Percentiles rank a stretch among this genome's conserved stretches.
Conservation (phyloP, 2,329 filamentous ascomycete species). For the Aspergillus floridensis region DNA sequence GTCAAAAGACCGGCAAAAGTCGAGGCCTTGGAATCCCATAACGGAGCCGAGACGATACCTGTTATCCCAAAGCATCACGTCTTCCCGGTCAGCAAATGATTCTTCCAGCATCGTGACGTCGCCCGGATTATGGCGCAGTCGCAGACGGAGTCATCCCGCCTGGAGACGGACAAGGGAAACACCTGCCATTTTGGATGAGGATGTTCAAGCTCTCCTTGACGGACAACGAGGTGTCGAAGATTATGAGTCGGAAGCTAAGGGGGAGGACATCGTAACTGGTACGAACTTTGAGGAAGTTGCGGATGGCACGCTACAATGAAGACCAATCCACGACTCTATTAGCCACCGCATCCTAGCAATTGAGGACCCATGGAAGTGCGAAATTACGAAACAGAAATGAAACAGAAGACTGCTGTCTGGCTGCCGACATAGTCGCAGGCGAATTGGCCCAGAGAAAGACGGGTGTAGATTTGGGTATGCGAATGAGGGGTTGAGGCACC, state of each 20-base stretch:
- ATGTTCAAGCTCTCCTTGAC: slow-evolving; percentile 98
- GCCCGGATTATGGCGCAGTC: not conserved
- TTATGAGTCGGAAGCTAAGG: slow-evolving; percentile 90
- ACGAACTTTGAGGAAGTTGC: slow-evolving; percentile 92
- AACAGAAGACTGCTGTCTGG: not conserved
- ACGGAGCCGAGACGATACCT: slow-evolving; percentile 95
- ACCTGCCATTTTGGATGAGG: slow-evolving; percentile 85
- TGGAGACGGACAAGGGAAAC: slow-evolving; percentile 1
- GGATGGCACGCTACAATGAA: slow-evolving; percentile 70
- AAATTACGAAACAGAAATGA: slow-evolving; percentile 2
- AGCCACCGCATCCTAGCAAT: slow-evolving; percentile 22
- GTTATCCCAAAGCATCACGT: slow-evolving; percentile 19
- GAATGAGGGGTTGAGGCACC: slow-evolving; percentile 4
- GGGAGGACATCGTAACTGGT: slow-evolving; percentile 98
- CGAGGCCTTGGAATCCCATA: slow-evolving; percentile 93
- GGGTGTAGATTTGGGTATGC: slow-evolving; percentile 4
- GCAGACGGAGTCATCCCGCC: not conserved
- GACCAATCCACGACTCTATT: slow-evolving; percentile 20
- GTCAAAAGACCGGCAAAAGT: slow-evolving; percentile 93
- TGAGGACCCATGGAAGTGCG: slow-evolving; percentile 15
- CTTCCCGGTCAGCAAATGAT: slow-evolving; percentile 19
- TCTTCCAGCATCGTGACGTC: not conserved
- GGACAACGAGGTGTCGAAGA: slow-evolving; percentile 90
- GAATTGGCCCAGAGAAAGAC: not conserved
- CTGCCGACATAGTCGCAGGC: not conserved